phyloP scores from a whole-genome alignment of 2,329 filamentous ascomycete species.

The Blastomyces silverae region DNA sequence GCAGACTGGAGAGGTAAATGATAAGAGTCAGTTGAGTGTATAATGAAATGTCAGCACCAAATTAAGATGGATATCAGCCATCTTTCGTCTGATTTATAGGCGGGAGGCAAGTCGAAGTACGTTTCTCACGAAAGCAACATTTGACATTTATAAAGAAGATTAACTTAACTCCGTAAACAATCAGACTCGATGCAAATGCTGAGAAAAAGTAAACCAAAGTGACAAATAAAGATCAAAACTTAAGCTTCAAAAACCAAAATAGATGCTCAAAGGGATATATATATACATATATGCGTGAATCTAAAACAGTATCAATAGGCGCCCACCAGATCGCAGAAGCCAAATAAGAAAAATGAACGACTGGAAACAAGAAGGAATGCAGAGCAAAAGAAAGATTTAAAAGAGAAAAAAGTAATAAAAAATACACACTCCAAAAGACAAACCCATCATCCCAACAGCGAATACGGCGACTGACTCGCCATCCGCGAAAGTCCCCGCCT shows the following conservation, averaged over 20 bases:
- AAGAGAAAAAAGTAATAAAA: not conserved
- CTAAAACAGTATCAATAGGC: not conserved
- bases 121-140: not conserved
- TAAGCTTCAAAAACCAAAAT: not conserved
- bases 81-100: not conserved
- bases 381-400: not conserved
- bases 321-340: not conserved
- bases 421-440: not conserved
- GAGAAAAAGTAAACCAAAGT: not conserved
- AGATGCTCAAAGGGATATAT: not conserved
- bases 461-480: constrained; percentile 9
- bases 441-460: not conserved
- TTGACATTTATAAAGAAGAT: not conserved
- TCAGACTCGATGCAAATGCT: not conserved
- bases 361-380: not conserved
- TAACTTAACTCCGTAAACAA: not conserved
- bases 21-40: not conserved
- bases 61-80: not conserved
- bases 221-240: not conserved
- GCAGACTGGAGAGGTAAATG: too few relatives aligned
- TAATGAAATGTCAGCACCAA: not conserved
- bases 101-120: not conserved
- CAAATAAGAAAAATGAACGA: not conserved
- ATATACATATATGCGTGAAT: not conserved
- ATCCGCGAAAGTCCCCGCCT: not conserved